phyloP scores from a whole-genome alignment of 306 rosid species.

The Cucurbita moschata region DNA sequence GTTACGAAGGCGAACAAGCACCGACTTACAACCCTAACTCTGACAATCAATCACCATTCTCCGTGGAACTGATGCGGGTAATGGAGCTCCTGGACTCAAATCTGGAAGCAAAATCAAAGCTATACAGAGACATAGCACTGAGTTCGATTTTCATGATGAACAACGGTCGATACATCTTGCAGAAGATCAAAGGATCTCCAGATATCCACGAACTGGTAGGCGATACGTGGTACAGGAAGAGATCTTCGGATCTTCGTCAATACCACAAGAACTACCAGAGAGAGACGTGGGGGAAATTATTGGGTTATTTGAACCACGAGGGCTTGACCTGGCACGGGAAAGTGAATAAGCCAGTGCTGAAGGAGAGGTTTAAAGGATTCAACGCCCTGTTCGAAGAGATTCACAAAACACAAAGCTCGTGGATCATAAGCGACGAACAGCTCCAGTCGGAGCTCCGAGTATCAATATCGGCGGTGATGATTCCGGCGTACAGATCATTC shows the following conservation, averaged over 20 bases:
- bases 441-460: slow-evolving; percentile 69
- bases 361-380: slow-evolving; percentile 64
- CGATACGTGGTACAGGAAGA: slow-evolving; percentile 51
- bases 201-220: slow-evolving; percentile 53
- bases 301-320: slow-evolving; percentile 45
- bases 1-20: neutral
- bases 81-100: slow-evolving; percentile 58
- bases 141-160: slow-evolving; percentile 63
- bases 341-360: slow-evolving; percentile 39
- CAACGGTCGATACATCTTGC: slow-evolving; percentile 67
- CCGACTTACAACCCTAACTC: neutral
- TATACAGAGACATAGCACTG: slow-evolving; percentile 38
- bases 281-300: slow-evolving; percentile 58
- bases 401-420: slow-evolving; percentile 54
- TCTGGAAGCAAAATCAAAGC: slow-evolving; percentile 43
- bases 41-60: slow-evolving; percentile 19
- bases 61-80: slow-evolving; percentile 20
- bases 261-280: slow-evolving; percentile 63
- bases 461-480: slow-evolving; percentile 59
- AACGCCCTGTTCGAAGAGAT: slow-evolving; percentile 58
- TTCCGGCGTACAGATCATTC: slow-evolving; percentile 68
- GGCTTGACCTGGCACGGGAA: slow-evolving; percentile 35
- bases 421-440: slow-evolving; percentile 74
- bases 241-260: slow-evolving; percentile 35
- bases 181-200: slow-evolving; percentile 52